Conservation (phyloP, 2,329 filamentous ascomycete genomes). For the Verticillium zaregamsianum region DNA sequence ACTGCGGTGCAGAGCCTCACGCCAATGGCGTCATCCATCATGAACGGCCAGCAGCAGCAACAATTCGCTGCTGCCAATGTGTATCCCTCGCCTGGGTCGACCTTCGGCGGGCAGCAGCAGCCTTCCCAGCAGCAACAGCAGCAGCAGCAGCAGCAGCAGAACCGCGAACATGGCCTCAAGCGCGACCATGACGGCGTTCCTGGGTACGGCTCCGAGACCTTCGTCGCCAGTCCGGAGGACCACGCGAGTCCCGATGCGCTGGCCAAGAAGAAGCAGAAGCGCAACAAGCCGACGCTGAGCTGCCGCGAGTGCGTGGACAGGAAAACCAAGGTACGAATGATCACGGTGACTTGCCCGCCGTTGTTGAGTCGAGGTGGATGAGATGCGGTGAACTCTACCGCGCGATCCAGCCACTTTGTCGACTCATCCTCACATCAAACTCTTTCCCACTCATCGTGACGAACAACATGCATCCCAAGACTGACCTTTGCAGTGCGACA, state of each 20-base stretch:
- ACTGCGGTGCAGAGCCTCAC: background rate
- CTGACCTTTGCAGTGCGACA: constrained; percentile 58
- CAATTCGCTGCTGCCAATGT: background rate
- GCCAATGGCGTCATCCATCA: background rate
- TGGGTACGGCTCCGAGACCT: background rate
- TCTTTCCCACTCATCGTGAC: background rate
- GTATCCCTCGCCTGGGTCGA: background rate
- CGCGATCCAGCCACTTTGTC: background rate
- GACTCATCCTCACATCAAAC: background rate
- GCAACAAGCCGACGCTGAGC: constrained; percentile 78
- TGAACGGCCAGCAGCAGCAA: background rate
- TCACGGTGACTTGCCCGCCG: too few relatives aligned
- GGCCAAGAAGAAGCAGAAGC: constrained; percentile 70
- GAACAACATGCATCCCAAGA: background rate
- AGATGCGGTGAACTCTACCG: background rate
- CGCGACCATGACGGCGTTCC: background rate
- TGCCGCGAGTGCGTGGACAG: constrained; percentile 78
- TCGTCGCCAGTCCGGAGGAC: constrained; percentile 7
- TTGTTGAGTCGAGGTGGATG: background rate
- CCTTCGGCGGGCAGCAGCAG: background rate
- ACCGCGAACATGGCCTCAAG: background rate
- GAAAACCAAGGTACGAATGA: constrained; percentile 64
- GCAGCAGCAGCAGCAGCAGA: background rate
- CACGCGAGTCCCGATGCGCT: constrained; percentile 23
- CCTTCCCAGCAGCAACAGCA: background rate